Evolutionary conservation across 177 flowering plant genomes (phyloP).

Genomic region (Vitis hybrid): DNA sequence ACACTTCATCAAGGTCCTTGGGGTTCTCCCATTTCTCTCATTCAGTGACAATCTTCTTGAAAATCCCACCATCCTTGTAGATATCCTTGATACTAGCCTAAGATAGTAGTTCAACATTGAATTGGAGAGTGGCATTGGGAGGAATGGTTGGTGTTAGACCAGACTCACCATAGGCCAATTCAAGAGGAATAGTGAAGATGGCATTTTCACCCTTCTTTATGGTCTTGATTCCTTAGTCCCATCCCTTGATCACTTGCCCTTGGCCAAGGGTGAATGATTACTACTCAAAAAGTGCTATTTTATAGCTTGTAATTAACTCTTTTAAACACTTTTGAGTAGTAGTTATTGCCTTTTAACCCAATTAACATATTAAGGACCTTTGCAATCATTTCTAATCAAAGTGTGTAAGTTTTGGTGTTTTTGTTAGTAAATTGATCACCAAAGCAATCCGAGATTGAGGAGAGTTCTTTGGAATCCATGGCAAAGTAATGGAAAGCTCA

Average conservation of each 20-base stretch:
- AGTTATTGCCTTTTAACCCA: no score
- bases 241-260: slow-evolving; percentile 97
- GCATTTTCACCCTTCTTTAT: slow-evolving; percentile 98
- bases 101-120: slow-evolving; percentile 84
- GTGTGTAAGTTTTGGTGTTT: no score
- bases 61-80: slow-evolving; percentile 93
- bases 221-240: slow-evolving; percentile 92
- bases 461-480: no score
- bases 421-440: no score
- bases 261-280: no score
- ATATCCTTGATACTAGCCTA: slow-evolving; percentile 96
- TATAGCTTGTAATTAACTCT: no score
- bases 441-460: no score
- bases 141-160: slow-evolving; percentile 97
- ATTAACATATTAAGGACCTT: no score
- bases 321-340: no score
- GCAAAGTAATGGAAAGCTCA: no score
- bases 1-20: slow-evolving; percentile 85
- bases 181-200: slow-evolving; percentile 83
- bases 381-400: no score
- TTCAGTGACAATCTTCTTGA: slow-evolving; percentile 72
- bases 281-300: no score
- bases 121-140: slow-evolving; percentile 87
- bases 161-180: slow-evolving; percentile 80
- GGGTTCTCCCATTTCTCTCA: slow-evolving; percentile 99